Evolutionary conservation across 2,329 filamentous ascomycete species (phyloP).

Genomic region (Mycogone perniciosa): DNA sequence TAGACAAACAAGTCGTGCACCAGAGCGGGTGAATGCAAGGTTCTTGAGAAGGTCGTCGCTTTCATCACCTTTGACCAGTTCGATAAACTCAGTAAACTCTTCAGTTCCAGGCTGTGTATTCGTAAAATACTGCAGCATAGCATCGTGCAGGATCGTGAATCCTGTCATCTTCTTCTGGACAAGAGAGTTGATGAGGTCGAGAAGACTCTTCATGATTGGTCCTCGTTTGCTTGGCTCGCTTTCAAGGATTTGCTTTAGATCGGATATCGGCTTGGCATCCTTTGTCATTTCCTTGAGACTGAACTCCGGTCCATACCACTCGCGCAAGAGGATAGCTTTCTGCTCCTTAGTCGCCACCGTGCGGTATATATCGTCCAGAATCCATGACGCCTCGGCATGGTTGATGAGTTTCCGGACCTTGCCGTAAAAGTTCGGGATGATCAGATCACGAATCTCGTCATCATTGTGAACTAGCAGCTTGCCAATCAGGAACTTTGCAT

Average conservation of each 20-base stretch:
- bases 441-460: slow-evolving; percentile 74
- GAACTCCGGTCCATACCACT: slow-evolving; percentile 97
- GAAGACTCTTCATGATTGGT: slow-evolving; percentile 78
- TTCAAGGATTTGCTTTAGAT: slow-evolving; percentile 69
- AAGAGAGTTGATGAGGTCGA: slow-evolving; percentile 82
- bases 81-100: slow-evolving; percentile 81
- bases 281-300: slow-evolving; percentile 62
- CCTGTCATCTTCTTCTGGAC: slow-evolving; percentile 95
- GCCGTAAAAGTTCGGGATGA: slow-evolving; percentile 93
- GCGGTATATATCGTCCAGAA: slow-evolving; percentile 93
- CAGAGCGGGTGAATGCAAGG: slow-evolving; percentile 89
- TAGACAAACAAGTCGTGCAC: slow-evolving; percentile 73
- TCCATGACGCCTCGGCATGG: slow-evolving; percentile 95
- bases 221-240: slow-evolving; percentile 77
- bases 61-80: slow-evolving; percentile 87
- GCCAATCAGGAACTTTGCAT: slow-evolving; percentile 94
- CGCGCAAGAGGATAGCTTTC: slow-evolving; percentile 75
- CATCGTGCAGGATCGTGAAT: slow-evolving; percentile 96
- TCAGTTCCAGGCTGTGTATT: slow-evolving; percentile 70
- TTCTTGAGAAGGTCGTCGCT: slow-evolving; percentile 89
- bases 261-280: slow-evolving; percentile 52
- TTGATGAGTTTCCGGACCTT: slow-evolving; percentile 90
- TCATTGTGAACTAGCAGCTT: slow-evolving; percentile 94
- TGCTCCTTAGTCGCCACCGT: slow-evolving; percentile 80
- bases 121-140: slow-evolving; percentile 94